Percentiles rank a stretch among this genome's conserved stretches.
Conservation (phyloP, 2,329 filamentous ascomycete genomes). For the Colletotrichum graminicola region DNA sequence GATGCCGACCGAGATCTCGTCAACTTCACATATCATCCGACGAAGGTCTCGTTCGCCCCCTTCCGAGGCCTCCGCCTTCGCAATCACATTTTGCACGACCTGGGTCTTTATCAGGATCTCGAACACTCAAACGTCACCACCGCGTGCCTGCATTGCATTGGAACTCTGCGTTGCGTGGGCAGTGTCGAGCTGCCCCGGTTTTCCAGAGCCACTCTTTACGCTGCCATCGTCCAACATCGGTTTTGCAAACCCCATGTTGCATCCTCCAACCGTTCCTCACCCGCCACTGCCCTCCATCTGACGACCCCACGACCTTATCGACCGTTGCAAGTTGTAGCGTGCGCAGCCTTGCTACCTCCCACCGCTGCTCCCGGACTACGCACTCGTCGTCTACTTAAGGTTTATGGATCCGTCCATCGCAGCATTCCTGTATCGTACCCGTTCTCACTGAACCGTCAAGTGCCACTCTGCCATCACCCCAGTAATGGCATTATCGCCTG, state of each 20-base stretch:
- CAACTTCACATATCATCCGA: constrained; percentile 22
- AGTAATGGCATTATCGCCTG: constrained; percentile 41
- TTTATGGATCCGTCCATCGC: constrained; percentile 14
- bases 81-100: not conserved
- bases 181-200: constrained; percentile 10
- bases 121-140: constrained; percentile 4
- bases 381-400: not conserved
- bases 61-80: constrained; percentile 5
- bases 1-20: constrained; percentile 33
- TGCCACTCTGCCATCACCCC: not conserved
- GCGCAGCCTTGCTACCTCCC: not conserved
- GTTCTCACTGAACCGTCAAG: constrained; percentile 13
- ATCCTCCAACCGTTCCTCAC: not conserved
- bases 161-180: constrained; percentile 21
- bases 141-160: constrained; percentile 32
- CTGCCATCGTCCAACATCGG: constrained; percentile 3
- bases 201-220: not conserved
- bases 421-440: not conserved
- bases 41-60: constrained; percentile 12
- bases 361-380: not conserved
- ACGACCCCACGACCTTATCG: not conserved
- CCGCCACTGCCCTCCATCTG: not conserved
- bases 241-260: constrained; percentile 16
- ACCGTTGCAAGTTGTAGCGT: not conserved
- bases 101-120: constrained; percentile 6